Conservation (phyloP, 228 moss, liverwort and hornwort species). For the Sphagnum fallax region DNA sequence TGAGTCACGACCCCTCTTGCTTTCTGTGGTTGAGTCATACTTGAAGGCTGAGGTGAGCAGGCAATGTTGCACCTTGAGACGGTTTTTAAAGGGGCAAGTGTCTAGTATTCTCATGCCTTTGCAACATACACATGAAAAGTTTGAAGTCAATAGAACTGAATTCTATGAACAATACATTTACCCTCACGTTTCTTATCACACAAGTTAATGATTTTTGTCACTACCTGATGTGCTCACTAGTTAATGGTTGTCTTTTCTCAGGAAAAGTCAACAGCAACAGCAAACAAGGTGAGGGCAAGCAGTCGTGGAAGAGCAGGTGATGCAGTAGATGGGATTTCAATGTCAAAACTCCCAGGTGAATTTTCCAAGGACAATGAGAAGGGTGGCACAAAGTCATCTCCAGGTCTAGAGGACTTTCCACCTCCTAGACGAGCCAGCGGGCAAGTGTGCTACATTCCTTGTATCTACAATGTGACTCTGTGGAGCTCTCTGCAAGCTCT, state of each 20-base stretch:
- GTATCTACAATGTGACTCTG: background rate
- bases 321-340: conserved; percentile 12
- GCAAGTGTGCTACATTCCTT: conserved; percentile 12
- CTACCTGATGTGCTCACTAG: too few relatives aligned
- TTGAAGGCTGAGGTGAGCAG: conserved; percentile 65
- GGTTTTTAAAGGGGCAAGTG: too few relatives aligned
- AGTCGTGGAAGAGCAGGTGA: background rate
- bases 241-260: background rate
- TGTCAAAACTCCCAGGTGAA: conserved; percentile 29
- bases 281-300: background rate
- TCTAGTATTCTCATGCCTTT: too few relatives aligned
- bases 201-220: too few relatives aligned
- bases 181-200: too few relatives aligned
- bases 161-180: too few relatives aligned
- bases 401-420: conserved; percentile 34
- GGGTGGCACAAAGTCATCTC: conserved; percentile 33
- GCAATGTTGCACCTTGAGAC: background rate
- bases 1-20: conserved; percentile 72
- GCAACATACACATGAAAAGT: too few relatives aligned
- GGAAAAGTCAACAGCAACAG: background rate
- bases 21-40: conserved; percentile 74
- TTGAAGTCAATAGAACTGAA: too few relatives aligned
- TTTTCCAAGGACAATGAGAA: conserved; percentile 20
- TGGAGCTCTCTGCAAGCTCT: too few relatives aligned
- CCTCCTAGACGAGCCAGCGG: conserved; percentile 50